These are phyloP conservation scores for Allomyces arbusculus DNA, from an alignment of 192 early-diverging fungal species.

Conservation along the genomic window DNA sequence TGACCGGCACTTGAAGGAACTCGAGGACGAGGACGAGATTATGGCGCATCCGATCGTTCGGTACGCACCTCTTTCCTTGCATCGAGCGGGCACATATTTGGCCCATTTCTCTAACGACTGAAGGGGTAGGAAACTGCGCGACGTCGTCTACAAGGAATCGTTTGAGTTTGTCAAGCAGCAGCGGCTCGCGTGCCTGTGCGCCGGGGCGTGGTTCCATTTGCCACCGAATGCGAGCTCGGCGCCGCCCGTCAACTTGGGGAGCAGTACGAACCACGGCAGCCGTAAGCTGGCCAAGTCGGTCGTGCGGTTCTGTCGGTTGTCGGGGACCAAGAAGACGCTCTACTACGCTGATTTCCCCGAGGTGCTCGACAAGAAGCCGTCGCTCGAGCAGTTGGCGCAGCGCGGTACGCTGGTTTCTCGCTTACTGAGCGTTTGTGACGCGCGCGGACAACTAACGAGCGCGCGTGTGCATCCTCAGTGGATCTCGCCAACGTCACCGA, in stretches of 20 bases:
- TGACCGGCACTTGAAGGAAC: constrained; percentile 41
- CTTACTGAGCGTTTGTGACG: too few species aligned
- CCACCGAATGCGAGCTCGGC: constrained; percentile 4
- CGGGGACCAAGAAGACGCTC: constrained; percentile 29
- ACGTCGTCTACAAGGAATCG: constrained; percentile 37
- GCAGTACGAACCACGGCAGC: constrained; percentile 1
- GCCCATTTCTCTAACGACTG: neutral
- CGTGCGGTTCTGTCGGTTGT: constrained; percentile 37
- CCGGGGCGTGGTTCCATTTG: constrained; percentile 48
- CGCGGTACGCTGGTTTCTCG: constrained; percentile 36
- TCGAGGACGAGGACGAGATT: constrained; percentile 41
- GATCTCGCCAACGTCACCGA: constrained; percentile 11
- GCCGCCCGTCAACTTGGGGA: neutral
- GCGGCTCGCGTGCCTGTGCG: constrained; percentile 33
- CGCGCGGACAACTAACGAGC: too few species aligned
- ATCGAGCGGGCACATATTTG: neutral
- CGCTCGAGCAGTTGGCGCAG: constrained; percentile 21
- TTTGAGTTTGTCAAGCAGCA: constrained; percentile 53
- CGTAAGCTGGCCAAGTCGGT: constrained; percentile 3
- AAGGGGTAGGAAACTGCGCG: constrained; percentile 30
- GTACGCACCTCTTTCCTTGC: neutral
- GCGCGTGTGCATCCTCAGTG: neutral
- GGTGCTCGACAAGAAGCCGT: constrained; percentile 12
- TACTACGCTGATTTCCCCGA: constrained; percentile 47
- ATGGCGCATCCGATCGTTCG: too few species aligned